These are phyloP conservation scores for Pholiota microspora DNA, from an alignment of 768 basidiomycete species.

Conservation along the genomic window DNA sequence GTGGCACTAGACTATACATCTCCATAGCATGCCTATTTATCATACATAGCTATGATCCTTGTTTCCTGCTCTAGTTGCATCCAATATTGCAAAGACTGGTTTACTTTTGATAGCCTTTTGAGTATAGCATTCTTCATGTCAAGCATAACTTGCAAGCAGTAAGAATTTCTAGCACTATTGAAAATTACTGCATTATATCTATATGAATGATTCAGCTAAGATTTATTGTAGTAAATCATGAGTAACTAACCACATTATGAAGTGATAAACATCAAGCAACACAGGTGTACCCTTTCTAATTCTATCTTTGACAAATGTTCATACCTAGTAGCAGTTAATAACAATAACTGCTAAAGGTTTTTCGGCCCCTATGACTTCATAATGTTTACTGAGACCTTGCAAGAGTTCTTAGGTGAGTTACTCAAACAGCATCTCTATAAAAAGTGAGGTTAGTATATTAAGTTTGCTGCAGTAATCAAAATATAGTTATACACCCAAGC, in stretches of 20 bases:
- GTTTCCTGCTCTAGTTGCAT: slow-evolving; percentile 2
- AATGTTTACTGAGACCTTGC: not conserved
- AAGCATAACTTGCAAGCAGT: not conserved
- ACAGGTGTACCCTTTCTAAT: not conserved
- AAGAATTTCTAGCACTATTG: slow-evolving; percentile 1
- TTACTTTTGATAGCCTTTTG: not conserved
- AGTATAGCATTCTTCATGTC: not conserved
- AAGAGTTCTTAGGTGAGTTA: slow-evolving; percentile 2
- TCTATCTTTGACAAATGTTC: not conserved
- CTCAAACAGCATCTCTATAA: slow-evolving; percentile 6
- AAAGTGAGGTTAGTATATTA: no score
- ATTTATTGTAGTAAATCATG: not conserved
- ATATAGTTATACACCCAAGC: slow-evolving; percentile 7
- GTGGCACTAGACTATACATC: slow-evolving; percentile 2
- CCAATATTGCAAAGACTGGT: slow-evolving; percentile 3
- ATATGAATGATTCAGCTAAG: not conserved
- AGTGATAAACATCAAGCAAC: slow-evolving; percentile 7
- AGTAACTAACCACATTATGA: slow-evolving; percentile 7
- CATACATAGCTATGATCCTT: not conserved
- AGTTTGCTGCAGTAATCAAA: not conserved
- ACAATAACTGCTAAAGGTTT: not conserved
- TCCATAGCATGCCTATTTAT: not conserved
- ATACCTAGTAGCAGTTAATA: slow-evolving; percentile 11
- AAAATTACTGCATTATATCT: slow-evolving; percentile 5
- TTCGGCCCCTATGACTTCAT: not conserved